Evolutionary conservation across 139 green algal species (phyloP).

Genomic region (Protoeuglena noctilucae): DNA sequence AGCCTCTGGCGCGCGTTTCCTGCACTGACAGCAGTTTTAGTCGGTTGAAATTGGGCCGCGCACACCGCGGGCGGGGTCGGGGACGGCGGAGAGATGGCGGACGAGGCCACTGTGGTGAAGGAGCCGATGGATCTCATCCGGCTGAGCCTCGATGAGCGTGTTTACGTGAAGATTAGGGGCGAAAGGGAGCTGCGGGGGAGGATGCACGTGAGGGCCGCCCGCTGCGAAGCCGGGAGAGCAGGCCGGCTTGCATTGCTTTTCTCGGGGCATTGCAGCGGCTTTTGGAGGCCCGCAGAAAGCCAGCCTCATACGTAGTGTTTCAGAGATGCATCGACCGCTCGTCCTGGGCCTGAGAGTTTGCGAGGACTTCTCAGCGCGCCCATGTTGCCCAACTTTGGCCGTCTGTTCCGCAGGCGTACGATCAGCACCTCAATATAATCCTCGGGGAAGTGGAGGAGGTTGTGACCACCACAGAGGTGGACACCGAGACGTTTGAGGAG

Average conservation of each 20-base stretch:
- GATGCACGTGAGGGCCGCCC: conserved; percentile 63
- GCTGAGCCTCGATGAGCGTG: conserved; percentile 76
- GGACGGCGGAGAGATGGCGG: no score
- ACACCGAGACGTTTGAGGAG: conserved; percentile 98
- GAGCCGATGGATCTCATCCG: conserved; percentile 92
- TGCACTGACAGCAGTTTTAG: no score
- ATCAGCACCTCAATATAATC: conserved; percentile 99
- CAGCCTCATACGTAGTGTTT: not conserved
- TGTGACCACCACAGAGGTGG: conserved; percentile 84
- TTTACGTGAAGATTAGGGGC: conserved; percentile 89
- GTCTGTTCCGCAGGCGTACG: conserved; percentile 70
- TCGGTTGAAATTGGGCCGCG: no score
- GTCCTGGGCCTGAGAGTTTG: no score
- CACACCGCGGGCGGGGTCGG: no score
- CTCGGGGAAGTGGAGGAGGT: conserved; percentile 95
- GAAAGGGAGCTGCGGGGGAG: conserved; percentile 84
- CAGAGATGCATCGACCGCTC: not conserved
- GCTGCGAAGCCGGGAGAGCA: not conserved
- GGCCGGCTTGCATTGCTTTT: not conserved
- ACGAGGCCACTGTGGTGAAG: conserved; percentile 65
- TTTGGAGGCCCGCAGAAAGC: not conserved
- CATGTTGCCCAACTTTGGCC: not conserved
- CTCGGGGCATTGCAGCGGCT: not conserved
- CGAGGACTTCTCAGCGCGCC: not conserved
- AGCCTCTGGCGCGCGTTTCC: no score